Evolutionary conservation across 2,329 filamentous ascomycete species (phyloP), one percentile per base, ranked within the genome.

Genomic region (Alternaria gaisen): DNA sequence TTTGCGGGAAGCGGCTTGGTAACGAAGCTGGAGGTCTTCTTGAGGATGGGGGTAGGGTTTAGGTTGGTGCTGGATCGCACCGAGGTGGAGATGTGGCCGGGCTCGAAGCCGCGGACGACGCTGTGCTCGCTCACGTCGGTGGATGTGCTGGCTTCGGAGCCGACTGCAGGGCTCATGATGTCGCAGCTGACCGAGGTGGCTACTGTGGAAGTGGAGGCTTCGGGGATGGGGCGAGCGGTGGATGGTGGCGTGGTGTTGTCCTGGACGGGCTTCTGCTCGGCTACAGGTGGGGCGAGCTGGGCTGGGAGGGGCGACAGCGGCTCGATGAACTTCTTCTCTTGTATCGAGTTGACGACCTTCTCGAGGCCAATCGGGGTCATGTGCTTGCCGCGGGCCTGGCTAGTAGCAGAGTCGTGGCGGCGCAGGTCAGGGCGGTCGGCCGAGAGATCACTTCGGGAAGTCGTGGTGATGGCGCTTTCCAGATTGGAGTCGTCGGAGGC

Each of bases 361-460:
- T 97, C 93, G 30, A 98, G 85, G 71, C 95, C 92, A 73, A 92
- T 87, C 7, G 94, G 93, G n/a, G 93, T 96, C 69, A 97, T 94
- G 80, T 97, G 94, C 73, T 92, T 91, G 66, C 89, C 90, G 66
- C 91, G 88, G 75, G 90, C 91, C 61, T 91, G 86, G 77, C 87
- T 85, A 76, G 74, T 87, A 72, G 85, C 89, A 11, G 90, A 94
- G 76, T 94, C 91, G 71, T 90, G 86, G 70, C 90, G 85, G 71
- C 85, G 85, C 69, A 92, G 87, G 67, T 89, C 86, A 61, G 92
- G 91, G n/a, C 80, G 78, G 28, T 72, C 89, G 84, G 66, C 85
- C 83, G 64, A 89, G 32, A 80, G 77, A 63, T 80, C 79, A 4
- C 80, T 78, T 44, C 80, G 73, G 38, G 84, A 78, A 56, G 85